Percentiles rank a stretch among this genome's conserved stretches.
Conservation (phyloP, 2,329 filamentous ascomycete species). For the Gliomastix tumulicola region DNA sequence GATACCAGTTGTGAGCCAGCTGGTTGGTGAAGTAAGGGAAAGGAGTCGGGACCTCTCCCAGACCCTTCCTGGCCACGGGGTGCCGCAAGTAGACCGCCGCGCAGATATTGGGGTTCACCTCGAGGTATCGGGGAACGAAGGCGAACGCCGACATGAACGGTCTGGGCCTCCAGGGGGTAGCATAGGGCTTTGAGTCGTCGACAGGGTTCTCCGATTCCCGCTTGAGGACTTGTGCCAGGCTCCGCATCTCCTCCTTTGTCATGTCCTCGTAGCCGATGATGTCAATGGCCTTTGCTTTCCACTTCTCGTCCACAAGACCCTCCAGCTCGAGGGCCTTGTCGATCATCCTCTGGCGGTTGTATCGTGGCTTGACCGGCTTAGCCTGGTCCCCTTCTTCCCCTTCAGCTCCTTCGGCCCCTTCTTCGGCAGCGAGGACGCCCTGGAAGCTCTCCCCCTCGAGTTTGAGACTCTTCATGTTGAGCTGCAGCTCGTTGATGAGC, state of each 20-base stretch:
- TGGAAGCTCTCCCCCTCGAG: slow-evolving; percentile 15
- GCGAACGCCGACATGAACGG: slow-evolving; percentile 88
- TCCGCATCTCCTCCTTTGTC: slow-evolving; percentile 41
- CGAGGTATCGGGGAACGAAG: slow-evolving; percentile 90
- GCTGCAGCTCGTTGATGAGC: slow-evolving; percentile 20
- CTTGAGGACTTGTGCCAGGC: slow-evolving; percentile 50
- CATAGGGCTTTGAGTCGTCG: slow-evolving; percentile 75
- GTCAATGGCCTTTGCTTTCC: slow-evolving; percentile 21
- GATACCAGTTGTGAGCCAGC: slow-evolving; percentile 89
- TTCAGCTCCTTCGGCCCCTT: slow-evolving; percentile 2
- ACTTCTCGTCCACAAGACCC: slow-evolving; percentile 19
- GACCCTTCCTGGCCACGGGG: slow-evolving; percentile 77
- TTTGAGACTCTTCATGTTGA: slow-evolving; percentile 24
- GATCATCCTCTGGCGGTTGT: slow-evolving; percentile 10
- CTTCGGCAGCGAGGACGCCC: no score
- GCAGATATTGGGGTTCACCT: slow-evolving; percentile 97
- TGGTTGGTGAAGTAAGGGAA: slow-evolving; percentile 66
- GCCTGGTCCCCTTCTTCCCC: slow-evolving; percentile 1
- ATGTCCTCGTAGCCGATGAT: slow-evolving; percentile 25
- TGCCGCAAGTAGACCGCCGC: slow-evolving; percentile 91
- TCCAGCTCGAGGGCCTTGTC: slow-evolving; percentile 27
- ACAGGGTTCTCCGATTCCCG: slow-evolving; percentile 68
- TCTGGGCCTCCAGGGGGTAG: slow-evolving; percentile 82
- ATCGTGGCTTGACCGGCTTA: no score
- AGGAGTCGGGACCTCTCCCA: slow-evolving; percentile 79